A percentile compares a stretch with the other conserved stretches of the same genome.
Conservation (phyloP, 2,329 filamentous ascomycete species). For the Aspergillus sergii region DNA sequence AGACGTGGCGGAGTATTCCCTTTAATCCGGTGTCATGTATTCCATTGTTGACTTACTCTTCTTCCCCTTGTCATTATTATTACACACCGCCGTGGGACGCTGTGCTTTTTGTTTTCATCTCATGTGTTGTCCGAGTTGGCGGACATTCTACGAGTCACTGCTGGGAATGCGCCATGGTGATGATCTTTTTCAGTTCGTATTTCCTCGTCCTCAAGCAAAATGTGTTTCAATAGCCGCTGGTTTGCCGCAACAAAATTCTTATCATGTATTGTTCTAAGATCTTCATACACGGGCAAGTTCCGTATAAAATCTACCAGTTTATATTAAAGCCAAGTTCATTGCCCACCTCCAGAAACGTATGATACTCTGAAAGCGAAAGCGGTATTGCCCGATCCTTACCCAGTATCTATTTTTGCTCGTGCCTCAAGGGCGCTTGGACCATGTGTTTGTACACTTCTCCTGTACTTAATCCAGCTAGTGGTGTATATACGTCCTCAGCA, state of each 20-base stretch:
- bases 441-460: background rate
- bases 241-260: background rate
- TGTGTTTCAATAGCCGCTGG: background rate
- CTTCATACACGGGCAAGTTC: background rate
- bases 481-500: too few species aligned
- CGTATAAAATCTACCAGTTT: background rate
- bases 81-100: constrained; percentile 24
- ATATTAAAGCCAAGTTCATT: background rate
- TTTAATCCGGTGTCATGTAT: constrained; percentile 20
- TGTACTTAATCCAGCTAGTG: background rate
- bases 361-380: background rate
- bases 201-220: background rate
- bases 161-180: constrained; percentile 22
- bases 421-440: background rate
- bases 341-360: background rate
- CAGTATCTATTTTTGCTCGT: too few species aligned
- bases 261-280: background rate
- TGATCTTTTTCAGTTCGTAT: constrained; percentile 9
- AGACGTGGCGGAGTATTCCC: constrained; percentile 23
- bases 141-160: constrained; percentile 21
- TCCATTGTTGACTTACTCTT: constrained; percentile 9
- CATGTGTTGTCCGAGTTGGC: constrained; percentile 14
- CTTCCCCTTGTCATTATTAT: constrained; percentile 20
- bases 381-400: too few species aligned
- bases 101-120: constrained; percentile 15